Evolutionary conservation across 805 yeast species (phyloP).

Genomic region (Kodamaea fukazawae): DNA sequence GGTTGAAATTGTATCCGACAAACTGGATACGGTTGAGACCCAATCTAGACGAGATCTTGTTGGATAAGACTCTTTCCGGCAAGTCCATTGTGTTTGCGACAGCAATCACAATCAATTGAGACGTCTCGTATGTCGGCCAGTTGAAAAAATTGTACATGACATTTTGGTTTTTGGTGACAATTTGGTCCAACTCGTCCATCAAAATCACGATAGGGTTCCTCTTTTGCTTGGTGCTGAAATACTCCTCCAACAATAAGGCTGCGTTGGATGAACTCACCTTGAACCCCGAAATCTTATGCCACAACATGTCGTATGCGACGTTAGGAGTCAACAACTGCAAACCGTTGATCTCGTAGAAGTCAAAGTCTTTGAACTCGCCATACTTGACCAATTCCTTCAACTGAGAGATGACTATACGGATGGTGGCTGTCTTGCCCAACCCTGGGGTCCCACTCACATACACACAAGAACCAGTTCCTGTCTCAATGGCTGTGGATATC

Average conservation of each 20-base stretch:
- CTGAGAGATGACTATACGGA: conserved; percentile 78
- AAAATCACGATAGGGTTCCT: conserved; percentile 65
- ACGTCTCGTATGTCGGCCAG: conserved; percentile 86
- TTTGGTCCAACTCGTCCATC: conserved; percentile 91
- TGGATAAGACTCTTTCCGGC: conserved; percentile 84
- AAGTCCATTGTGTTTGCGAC: conserved; percentile 97
- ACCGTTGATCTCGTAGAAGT: conserved; percentile 86
- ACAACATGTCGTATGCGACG: conserved; percentile 76
- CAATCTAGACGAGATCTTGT: conserved; percentile 85
- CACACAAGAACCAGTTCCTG: conserved; percentile 75
- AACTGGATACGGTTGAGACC: conserved; percentile 87
- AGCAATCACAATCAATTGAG: conserved; percentile 83
- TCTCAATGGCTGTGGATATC: conserved; percentile 67
- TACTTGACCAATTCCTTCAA: conserved; percentile 38
- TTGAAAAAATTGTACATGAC: conserved; percentile 95
- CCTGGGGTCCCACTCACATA: conserved; percentile 98
- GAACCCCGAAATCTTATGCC: conserved; percentile 67
- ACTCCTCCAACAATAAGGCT: conserved; percentile 63
- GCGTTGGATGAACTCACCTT: conserved; percentile 63
- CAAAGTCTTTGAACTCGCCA: conserved; percentile 46
- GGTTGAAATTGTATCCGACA: conserved; percentile 80
- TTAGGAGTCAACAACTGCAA: conserved; percentile 77
- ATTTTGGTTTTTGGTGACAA: conserved; percentile 75
- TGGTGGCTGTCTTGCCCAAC: conserved; percentile 93
- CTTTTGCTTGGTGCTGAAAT: conserved; percentile 44